phyloP scores from a whole-genome alignment of 169 alveolate species.

The Eimeria praecox region DNA sequence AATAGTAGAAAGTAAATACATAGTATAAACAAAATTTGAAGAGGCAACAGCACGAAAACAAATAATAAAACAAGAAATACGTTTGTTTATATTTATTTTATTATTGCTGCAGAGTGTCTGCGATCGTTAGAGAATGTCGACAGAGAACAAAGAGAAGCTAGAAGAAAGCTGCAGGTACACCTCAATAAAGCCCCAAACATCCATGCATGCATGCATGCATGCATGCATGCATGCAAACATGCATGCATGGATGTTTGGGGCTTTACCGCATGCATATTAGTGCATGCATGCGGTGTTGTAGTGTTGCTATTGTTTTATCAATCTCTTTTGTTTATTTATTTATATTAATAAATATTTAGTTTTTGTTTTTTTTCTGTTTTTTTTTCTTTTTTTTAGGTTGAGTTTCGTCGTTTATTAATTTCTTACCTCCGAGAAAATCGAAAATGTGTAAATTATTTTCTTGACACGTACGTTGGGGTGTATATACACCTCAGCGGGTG shows the following conservation, averaged over 20 bases:
- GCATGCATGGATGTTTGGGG: neutral
- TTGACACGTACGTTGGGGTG: constrained; percentile 16
- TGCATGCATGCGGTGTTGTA: no score
- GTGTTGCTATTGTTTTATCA: neutral
- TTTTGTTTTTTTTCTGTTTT: neutral
- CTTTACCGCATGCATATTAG: neutral
- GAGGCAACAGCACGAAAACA: neutral
- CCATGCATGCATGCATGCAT: neutral
- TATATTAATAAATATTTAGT: neutral
- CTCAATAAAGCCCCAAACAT: neutral
- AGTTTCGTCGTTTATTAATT: constrained; percentile 30
- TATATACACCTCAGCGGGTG: neutral
- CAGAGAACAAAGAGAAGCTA: constrained; percentile 37
- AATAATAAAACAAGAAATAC: neutral
- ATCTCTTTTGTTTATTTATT: neutral
- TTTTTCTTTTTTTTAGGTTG: neutral
- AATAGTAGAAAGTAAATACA: neutral
- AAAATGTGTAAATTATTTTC: constrained; percentile 46
- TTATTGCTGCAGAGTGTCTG: constrained; percentile 15
- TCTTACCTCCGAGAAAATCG: constrained; percentile 51
- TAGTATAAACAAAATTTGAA: neutral
- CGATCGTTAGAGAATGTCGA: neutral
- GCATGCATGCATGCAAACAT: neutral
- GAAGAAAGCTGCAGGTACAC: constrained; percentile 50
- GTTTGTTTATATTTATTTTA: neutral